Evolutionary conservation across 306 rosid genomes (phyloP).

Genomic region (Comarum palustre): DNA sequence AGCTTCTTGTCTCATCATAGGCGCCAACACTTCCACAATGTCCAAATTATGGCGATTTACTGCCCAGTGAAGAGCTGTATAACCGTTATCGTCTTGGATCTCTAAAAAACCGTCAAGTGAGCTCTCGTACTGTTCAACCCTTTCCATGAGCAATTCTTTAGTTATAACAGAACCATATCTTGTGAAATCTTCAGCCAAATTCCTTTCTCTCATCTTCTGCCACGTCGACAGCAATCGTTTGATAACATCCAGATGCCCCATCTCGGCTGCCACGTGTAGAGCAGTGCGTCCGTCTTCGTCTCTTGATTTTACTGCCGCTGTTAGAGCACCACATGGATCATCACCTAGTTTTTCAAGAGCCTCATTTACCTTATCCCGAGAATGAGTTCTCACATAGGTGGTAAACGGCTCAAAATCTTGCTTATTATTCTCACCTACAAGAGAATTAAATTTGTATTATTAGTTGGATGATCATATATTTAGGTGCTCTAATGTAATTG

Average conservation of each 20-base stretch:
- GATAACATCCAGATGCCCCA: not conserved
- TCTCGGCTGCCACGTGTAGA: not conserved
- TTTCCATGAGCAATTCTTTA: not conserved
- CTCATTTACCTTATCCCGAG: not conserved
- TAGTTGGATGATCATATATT: too few relatives aligned
- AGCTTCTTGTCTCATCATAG: too few relatives aligned
- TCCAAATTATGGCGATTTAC: fast-evolving
- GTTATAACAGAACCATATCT: not conserved
- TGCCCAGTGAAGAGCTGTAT: not conserved
- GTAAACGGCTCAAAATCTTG: not conserved
- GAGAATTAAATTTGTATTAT: too few relatives aligned
- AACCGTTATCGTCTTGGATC: fast-evolving
- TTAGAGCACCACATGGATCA: not conserved
- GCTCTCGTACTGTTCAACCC: not conserved
- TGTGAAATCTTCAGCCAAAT: not conserved
- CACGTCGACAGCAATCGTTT: not conserved
- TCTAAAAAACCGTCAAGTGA: not conserved
- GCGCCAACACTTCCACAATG: not conserved
- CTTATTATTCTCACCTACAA: not conserved
- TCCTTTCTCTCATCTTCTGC: not conserved
- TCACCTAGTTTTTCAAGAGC: not conserved
- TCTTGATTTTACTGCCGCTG: not conserved
- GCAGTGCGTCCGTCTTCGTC: not conserved
- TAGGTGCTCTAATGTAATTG: too few relatives aligned
- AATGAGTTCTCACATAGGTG: not conserved